Evolutionary conservation across 768 basidiomycete species (phyloP), one percentile per base, ranked within the genome.

Genomic region (Tephrocybe rancida): DNA sequence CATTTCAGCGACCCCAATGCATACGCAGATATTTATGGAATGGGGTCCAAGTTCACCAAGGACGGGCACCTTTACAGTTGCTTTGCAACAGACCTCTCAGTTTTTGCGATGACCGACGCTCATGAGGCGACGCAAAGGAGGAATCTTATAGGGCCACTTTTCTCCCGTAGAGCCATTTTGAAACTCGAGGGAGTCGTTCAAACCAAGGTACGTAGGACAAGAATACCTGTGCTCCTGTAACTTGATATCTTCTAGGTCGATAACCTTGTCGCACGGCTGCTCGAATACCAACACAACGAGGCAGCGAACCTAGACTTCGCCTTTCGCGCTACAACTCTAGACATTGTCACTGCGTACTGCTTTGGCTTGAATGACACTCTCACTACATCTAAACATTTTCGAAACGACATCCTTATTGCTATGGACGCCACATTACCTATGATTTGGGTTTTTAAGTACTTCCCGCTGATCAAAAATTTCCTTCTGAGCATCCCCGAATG

Each of bases 1-100:
- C 75, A 76, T 48, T 79, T 79, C 63, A 70, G 68, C 43, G 67
- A 73, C 50, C 73, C 74, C 14, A 57, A 63, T 7, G 74, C 69
- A 5, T 75, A 75, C 51, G 63, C 63, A 25, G 75, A 75, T 16
- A 76, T 78, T 19, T 76, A 78, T 58, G 69, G 70, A 18, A 69
- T 69, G 60, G 69, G 69, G 8, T 64, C 66, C 3, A 66, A 67
- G 46, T 72, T 73, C 56, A 64, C 66, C 8, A 77, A 77, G 50
- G 67, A 75, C 24, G 57, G 61, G 0, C 59, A 61, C 14, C 62
- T 77, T 57, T 77, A 77, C 42, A 59, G 60, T 9, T 72, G 70
- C 38, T 75, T 77, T 53, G 68, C 70, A 16, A 69, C 69, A 9
- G 69, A 73, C 51, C 56, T 61, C 5, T 73, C 73, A 19, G 73